A percentile compares a stretch with the other conserved stretches of the same genome.
These are phyloP conservation scores for Yamadazyma dushanensis DNA, from an alignment of 1,139 yeast species.

Conservation along the genomic window DNA sequence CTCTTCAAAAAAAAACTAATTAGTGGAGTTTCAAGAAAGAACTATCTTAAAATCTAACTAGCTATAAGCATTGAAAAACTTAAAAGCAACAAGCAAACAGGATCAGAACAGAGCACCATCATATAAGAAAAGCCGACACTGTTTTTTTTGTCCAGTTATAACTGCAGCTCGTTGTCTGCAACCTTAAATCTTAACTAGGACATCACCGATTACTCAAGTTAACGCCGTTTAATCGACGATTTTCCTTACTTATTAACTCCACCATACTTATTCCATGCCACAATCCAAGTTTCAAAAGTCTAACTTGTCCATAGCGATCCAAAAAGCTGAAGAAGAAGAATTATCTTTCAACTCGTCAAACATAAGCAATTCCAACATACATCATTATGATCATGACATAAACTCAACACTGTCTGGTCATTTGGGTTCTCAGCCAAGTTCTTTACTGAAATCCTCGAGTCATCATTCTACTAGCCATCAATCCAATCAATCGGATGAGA, in stretches of 20 bases:
- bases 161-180: neutral
- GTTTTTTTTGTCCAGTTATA: neutral
- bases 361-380: constrained; percentile 6
- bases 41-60: no score
- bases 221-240: neutral
- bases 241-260: neutral
- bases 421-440: constrained; percentile 5
- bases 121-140: neutral
- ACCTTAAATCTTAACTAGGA: neutral
- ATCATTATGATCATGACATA: constrained; percentile 2
- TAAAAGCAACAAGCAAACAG: neutral
- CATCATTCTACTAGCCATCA: constrained; percentile 3
- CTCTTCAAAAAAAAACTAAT: constrained; percentile 1
- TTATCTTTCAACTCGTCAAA: constrained; percentile 12
- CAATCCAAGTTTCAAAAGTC: constrained; percentile 35
- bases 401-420: neutral
- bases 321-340: constrained; percentile 38
- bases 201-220: neutral
- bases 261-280: constrained; percentile 25
- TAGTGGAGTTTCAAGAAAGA: constrained; percentile 1
- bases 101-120: neutral
- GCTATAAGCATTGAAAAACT: neutral
- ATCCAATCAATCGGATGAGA: constrained; percentile 10
- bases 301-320: constrained; percentile 47
- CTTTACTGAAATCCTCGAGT: constrained; percentile 7